These are phyloP conservation scores for Xylariaceae sp. DNA, from an alignment of 2,329 filamentous ascomycete genomes.

Conservation along the genomic window DNA sequence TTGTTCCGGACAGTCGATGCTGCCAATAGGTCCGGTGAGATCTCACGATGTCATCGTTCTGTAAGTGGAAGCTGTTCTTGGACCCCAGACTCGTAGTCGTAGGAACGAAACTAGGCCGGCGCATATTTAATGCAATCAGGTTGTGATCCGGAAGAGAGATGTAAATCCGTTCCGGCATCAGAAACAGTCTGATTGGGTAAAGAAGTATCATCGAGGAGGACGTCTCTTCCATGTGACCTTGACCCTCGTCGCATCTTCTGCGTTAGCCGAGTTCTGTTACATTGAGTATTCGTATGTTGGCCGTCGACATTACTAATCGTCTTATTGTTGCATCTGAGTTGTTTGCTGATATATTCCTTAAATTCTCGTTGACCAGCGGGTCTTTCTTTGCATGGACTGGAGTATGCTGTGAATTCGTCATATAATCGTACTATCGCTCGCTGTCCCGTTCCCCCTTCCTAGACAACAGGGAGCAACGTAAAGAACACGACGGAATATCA, in stretches of 20 bases:
- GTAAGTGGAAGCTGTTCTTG: too few relatives aligned
- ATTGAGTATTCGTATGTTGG: not conserved
- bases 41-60: too few relatives aligned
- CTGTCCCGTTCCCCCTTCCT: not conserved
- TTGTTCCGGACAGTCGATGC: too few relatives aligned
- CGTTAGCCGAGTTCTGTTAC: not conserved
- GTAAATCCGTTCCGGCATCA: too few relatives aligned
- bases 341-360: not conserved
- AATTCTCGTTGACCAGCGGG: not conserved
- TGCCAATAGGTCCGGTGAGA: too few relatives aligned
- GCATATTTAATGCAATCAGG: too few relatives aligned
- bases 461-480: too few relatives aligned
- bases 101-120: too few relatives aligned
- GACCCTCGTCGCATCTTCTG: not conserved
- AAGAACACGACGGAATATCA: not conserved
- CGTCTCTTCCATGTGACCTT: not conserved
- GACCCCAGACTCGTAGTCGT: too few relatives aligned
- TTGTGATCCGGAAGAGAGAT: too few relatives aligned
- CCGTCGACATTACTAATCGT: not conserved
- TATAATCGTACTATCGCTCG: not conserved
- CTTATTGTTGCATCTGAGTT: not conserved
- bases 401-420: not conserved
- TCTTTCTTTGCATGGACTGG: not conserved
- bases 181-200: not conserved
- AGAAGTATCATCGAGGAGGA: not conserved